phyloP scores from a whole-genome alignment of 2,329 filamentous ascomycete genomes.

The Fusarium phyllophilum region DNA sequence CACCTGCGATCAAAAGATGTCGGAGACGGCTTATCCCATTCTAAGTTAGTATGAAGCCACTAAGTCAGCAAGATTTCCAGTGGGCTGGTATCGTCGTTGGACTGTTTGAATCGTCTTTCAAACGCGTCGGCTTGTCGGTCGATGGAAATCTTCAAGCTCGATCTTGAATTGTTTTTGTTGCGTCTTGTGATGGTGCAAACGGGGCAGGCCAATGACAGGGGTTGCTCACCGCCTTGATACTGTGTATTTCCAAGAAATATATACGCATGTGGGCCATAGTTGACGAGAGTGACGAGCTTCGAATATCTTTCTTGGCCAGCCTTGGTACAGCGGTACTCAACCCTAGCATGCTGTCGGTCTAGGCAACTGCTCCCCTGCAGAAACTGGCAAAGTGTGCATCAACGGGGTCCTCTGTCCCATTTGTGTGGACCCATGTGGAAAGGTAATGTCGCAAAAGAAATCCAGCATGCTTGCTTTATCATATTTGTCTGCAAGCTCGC shows the following conservation, averaged over 20 bases:
- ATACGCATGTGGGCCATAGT: constrained; percentile 18
- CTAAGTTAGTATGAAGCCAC: constrained; percentile 35
- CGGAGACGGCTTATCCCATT: constrained; percentile 23
- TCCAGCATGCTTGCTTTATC: constrained; percentile 36
- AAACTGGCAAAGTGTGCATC: constrained; percentile 27
- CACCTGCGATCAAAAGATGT: constrained; percentile 31
- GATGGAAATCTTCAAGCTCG: not conserved
- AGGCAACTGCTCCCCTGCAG: constrained; percentile 40
- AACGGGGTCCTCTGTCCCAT: constrained; percentile 35
- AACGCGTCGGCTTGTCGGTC: constrained; percentile 11
- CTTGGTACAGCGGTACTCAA: constrained; percentile 13
- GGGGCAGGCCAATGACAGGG: not conserved
- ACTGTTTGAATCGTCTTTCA: not conserved
- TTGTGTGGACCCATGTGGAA: constrained; percentile 36
- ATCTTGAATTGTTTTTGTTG: constrained; percentile 1
- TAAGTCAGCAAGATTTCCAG: constrained; percentile 30
- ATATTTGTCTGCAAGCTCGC: constrained; percentile 34
- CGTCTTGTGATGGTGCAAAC: not conserved
- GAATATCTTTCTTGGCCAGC: constrained; percentile 27
- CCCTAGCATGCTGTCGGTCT: constrained; percentile 28
- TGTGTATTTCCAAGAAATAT: constrained; percentile 19
- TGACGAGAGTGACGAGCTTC: constrained; percentile 25
- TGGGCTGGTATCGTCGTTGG: constrained; percentile 27
- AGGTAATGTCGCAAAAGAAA: constrained; percentile 40
- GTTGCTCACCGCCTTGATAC: constrained; percentile 18